Base-by-base conservation (phyloP, 805 yeast genomes). In the Pichia paraexigua region DNA sequence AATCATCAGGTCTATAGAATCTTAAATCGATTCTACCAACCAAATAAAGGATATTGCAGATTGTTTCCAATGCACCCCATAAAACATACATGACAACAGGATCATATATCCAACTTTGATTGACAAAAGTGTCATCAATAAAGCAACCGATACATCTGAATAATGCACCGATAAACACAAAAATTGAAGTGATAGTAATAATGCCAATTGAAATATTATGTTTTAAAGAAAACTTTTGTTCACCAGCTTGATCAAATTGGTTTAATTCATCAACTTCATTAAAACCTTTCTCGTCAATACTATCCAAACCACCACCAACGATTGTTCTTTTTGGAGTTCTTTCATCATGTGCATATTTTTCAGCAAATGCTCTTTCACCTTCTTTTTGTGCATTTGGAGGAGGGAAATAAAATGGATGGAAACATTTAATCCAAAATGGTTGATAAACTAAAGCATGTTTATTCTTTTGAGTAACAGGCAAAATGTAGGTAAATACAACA, bases 401-500 rank as follows among this genome's bases (percentile, higher is more conserved):
- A 15, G 82, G 83, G 66, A 73, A 85, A 65, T 85, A 86, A 47
- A 71, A 67, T 18, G 82, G 74, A 24, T 68, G 60, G 58, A 85
- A 83, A 6, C 80, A 74, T 63, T 82, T 81, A 60, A 86, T 81
- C 94, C 94, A 86, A 77, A 83, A 82, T 39, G 95, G 88, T 62
- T 81, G 87, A 63, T 79, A 85, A 46, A 77, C 61, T 58, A 77
- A 74, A 40, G 82, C 71, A 42, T 68, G 63, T 54, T 73, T 74
- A 53, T 79, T 80, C 40, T 66, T 69, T 35, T 68, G 53, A 8
- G 86, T 78, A 21, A 88, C 81, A 54, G 77, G 76, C 58, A 82
- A 68, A 42, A 75, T 52, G 60, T 70, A 85, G 1, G 90, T 80
- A 45, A 76, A 62, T 0, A 62, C 60, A 24, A 83, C 68, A 59